Conservation (phyloP, 805 yeast genomes). For the Zygotorulaspora danielsina region DNA sequence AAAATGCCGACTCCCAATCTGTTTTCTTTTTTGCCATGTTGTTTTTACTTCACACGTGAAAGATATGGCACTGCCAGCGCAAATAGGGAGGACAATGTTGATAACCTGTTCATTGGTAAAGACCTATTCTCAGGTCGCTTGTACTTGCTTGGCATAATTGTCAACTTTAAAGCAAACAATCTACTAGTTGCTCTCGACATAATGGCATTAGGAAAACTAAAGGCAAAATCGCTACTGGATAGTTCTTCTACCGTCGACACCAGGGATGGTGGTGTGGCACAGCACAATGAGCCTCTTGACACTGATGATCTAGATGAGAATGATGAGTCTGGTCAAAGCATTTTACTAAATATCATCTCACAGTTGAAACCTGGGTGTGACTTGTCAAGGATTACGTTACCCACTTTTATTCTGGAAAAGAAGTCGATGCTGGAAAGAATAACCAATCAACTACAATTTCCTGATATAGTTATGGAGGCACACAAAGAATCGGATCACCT, state of each 20-base stretch:
- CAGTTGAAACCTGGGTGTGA: slow-evolving; percentile 93
- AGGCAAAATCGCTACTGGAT: slow-evolving; percentile 7
- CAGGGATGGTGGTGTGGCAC: slow-evolving; percentile 1
- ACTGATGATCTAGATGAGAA: slow-evolving; percentile 85
- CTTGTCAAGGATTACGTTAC: slow-evolving; percentile 83
- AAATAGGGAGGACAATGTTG: too few species aligned
- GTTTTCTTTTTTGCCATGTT: too few species aligned
- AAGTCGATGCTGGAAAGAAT: slow-evolving; percentile 95
- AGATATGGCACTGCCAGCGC: too few species aligned
- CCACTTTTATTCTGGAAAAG: slow-evolving; percentile 91
- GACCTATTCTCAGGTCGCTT: too few species aligned
- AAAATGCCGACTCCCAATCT: too few species aligned
- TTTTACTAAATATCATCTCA: slow-evolving; percentile 78
- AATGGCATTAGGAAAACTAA: slow-evolving; percentile 11
- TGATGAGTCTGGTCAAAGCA: slow-evolving; percentile 84
- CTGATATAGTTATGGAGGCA: slow-evolving; percentile 69
- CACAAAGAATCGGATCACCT: slow-evolving; percentile 53
- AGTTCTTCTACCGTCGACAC: slow-evolving; percentile 8
- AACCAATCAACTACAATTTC: slow-evolving; percentile 80
- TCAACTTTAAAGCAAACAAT: too few species aligned
- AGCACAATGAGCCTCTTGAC: slow-evolving; percentile 20
- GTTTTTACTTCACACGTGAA: too few species aligned
- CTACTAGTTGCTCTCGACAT: too few species aligned
- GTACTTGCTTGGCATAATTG: too few species aligned
- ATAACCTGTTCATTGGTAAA: too few species aligned